phyloP scores from a whole-genome alignment of 2,329 filamentous ascomycete species.

The Pseudocercospora cruenta region DNA sequence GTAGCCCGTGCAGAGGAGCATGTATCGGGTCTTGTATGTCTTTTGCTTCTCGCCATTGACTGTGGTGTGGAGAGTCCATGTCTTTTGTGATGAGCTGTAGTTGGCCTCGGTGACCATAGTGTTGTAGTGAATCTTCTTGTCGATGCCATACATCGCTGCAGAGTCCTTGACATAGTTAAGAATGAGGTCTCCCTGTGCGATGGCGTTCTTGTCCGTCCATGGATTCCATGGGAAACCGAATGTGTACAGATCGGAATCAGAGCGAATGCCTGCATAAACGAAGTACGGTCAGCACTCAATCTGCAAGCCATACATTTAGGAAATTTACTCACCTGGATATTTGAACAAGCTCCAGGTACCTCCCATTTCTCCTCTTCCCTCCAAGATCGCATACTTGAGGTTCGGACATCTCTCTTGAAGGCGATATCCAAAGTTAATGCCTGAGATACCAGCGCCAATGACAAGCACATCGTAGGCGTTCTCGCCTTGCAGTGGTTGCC shows the following conservation, averaged over 20 bases:
- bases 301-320: background rate
- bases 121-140: conserved; percentile 50
- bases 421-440: conserved; percentile 74
- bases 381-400: conserved; percentile 67
- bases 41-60: conserved; percentile 42
- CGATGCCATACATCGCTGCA: conserved; percentile 49
- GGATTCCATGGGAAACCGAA: conserved; percentile 69
- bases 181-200: conserved; percentile 51
- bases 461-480: conserved; percentile 57
- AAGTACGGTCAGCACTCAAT: background rate
- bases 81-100: conserved; percentile 54
- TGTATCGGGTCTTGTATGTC: conserved; percentile 50
- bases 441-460: conserved; percentile 73
- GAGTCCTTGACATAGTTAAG: conserved; percentile 50
- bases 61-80: conserved; percentile 48
- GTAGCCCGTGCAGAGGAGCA: conserved; percentile 69
- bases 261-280: conserved; percentile 54
- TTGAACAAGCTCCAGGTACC: conserved; percentile 80
- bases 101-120: conserved; percentile 47
- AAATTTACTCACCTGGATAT: conserved; percentile 57
- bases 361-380: conserved; percentile 67
- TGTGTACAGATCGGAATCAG: conserved; percentile 55
- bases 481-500: conserved; percentile 28
- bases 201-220: conserved; percentile 59
- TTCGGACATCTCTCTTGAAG: conserved; percentile 52